Evolutionary conservation across 441 rosid species (phyloP).

Genomic region (Gossypium lobatum): DNA sequence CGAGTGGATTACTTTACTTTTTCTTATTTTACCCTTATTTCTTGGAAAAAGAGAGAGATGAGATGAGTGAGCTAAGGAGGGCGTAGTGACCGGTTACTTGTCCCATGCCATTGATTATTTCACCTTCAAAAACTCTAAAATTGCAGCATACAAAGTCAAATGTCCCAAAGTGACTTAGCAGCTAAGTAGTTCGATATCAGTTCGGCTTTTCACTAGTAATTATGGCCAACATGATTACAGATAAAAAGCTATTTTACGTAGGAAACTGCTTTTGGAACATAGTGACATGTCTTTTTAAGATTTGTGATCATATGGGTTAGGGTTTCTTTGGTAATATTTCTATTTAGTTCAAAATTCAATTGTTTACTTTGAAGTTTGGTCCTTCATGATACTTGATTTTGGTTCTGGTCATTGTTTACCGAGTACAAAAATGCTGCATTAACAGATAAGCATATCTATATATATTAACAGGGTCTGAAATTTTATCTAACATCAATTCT

Average conservation of each 20-base stretch:
- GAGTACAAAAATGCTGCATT: not conserved
- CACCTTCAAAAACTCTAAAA: not conserved
- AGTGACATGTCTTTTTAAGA: too few species aligned
- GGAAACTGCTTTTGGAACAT: too few species aligned
- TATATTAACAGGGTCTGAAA: not conserved
- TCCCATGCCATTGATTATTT: not conserved
- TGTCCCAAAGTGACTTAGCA: not conserved
- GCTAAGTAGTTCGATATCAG: not conserved
- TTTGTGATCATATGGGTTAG: too few species aligned
- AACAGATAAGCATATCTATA: not conserved
- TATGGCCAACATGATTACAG: not conserved
- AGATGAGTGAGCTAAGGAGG: not conserved
- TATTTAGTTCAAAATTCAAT: not conserved
- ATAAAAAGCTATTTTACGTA: too few species aligned
- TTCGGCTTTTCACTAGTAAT: not conserved
- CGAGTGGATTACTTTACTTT: not conserved
- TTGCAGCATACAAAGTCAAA: not conserved
- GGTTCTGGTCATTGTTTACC: not conserved
- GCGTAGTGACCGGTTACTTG: not conserved
- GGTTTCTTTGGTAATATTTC: not conserved
- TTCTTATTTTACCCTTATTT: not conserved
- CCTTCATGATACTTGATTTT: not conserved
- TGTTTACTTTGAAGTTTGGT: not conserved
- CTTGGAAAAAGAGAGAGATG: not conserved
- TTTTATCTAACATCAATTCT: not conserved